Percentiles rank a stretch among this genome's conserved stretches.
phyloP scores from a whole-genome alignment of 257 asterid species.

The Solanum acaule region DNA sequence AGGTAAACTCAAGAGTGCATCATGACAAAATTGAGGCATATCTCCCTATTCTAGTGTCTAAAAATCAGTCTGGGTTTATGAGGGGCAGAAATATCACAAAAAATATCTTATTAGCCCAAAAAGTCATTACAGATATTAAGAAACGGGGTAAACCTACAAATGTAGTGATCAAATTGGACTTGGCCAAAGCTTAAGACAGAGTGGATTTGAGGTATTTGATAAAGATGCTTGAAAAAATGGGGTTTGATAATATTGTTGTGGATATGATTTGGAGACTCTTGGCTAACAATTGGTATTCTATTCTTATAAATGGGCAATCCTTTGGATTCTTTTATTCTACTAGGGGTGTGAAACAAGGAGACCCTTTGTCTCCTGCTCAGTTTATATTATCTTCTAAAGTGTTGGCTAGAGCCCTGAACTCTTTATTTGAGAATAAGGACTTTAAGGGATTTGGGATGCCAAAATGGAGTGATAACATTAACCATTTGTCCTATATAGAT shows the following conservation, averaged over 20 bases:
- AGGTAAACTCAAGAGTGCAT: neutral
- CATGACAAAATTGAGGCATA: neutral
- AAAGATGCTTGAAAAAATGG: too few species aligned
- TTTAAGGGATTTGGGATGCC: neutral
- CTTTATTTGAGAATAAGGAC: neutral
- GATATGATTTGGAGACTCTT: neutral
- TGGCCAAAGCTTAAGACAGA: too few species aligned
- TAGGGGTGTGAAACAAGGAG: neutral
- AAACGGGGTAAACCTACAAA: neutral
- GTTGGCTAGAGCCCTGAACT: neutral
- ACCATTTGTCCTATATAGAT: too few species aligned
- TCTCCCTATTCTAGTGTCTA: too few species aligned
- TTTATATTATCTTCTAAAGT: neutral
- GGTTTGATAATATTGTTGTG: neutral
- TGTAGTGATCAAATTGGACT: neutral
- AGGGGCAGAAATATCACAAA: neutral
- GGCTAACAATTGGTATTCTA: neutral
- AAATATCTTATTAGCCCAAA: neutral
- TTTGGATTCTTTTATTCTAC: neutral
- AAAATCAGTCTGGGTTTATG: too few species aligned
- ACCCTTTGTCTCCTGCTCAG: neutral
- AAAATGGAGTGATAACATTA: neutral
- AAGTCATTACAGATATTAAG: too few species aligned
- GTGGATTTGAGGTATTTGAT: neutral
- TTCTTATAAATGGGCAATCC: neutral